Evolutionary conservation across 441 rosid species (phyloP).

Genomic region (Kokia cookei): DNA sequence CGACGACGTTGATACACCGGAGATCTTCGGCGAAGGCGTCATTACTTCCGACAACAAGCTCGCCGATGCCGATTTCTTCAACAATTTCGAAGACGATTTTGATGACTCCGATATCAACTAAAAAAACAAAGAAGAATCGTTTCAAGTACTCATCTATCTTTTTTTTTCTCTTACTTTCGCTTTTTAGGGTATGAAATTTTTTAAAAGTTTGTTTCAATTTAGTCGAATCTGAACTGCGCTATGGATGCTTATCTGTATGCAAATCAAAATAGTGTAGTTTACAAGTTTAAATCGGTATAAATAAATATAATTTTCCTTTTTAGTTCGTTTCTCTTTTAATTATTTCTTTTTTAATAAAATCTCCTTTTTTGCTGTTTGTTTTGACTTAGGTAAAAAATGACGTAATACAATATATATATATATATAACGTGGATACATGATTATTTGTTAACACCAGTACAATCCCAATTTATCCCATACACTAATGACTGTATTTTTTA

Average conservation of each 20-base stretch:
- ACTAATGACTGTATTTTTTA: too few species aligned
- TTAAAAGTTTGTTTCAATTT: neutral
- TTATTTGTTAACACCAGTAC: too few species aligned
- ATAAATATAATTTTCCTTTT: neutral
- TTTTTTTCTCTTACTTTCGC: too few species aligned
- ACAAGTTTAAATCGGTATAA: neutral
- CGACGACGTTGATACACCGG: constrained; percentile 65
- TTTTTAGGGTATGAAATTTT: neutral
- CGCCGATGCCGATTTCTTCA: constrained; percentile 64
- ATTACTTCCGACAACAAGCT: constrained; percentile 31
- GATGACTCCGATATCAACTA: constrained; percentile 80
- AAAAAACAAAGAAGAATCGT: neutral
- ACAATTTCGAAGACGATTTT: constrained; percentile 78
- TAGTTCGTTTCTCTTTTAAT: neutral
- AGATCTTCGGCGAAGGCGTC: constrained; percentile 52
- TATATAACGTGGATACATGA: too few species aligned
- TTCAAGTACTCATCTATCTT: neutral
- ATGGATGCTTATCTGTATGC: neutral
- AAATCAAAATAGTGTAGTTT: neutral
- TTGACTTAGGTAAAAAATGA: too few species aligned
- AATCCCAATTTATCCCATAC: too few species aligned
- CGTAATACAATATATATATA: too few species aligned
- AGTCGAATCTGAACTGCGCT: neutral
- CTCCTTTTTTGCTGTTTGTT: too few species aligned
- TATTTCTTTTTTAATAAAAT: neutral